Evolutionary conservation across 1,139 yeast genomes (phyloP), one percentile per base, ranked within the genome.

Genomic region (Candida tropicalis): DNA sequence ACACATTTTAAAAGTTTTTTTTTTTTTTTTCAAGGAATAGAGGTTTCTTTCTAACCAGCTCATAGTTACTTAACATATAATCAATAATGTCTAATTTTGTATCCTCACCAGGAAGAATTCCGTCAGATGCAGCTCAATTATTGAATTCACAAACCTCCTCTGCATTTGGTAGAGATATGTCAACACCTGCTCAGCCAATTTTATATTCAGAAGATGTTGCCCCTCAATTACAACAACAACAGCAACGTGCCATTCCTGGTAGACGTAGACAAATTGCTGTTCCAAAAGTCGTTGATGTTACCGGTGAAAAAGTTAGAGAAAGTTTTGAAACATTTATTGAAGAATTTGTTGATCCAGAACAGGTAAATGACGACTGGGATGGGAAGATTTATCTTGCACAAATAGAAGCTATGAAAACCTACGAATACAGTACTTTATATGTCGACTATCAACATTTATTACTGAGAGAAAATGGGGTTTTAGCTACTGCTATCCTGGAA

Each of bases 261-360:
- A 68, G 76, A 59, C 68, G 81, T 61, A 75, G 80, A 51, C 70
- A 82, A 47, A 76, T 82, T 43, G 79, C 82, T 32, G 89, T 91
- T 41, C 91, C 96, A 28, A 88, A 87, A 61, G 97, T 93, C 24
- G 81, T 81, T 16, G 99, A 93, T 69, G 81, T 84, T 34, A 90
- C 97, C 5, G 97, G 97, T 48, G 97, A 91, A 60, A 88, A 89
- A 55, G 97, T 93, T 12, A 78, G 95, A 42, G 96, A 90, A 61
- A 83, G 95, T 23, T 93, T 93, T 62, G 97, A 90, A 61, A 81
- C 78, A 53, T 93, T 93, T 60, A 67, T 93, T 49, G 88, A 85
- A 60, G 85, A 81, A 36, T 88, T 73, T 56, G 67, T 65, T 8
- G 81, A 77, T 46, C 59, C 60, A 11, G 61, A 68, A 11, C 63